Conservation (phyloP, 2,329 filamentous ascomycete species). For the Sclerotinia nivalis region DNA sequence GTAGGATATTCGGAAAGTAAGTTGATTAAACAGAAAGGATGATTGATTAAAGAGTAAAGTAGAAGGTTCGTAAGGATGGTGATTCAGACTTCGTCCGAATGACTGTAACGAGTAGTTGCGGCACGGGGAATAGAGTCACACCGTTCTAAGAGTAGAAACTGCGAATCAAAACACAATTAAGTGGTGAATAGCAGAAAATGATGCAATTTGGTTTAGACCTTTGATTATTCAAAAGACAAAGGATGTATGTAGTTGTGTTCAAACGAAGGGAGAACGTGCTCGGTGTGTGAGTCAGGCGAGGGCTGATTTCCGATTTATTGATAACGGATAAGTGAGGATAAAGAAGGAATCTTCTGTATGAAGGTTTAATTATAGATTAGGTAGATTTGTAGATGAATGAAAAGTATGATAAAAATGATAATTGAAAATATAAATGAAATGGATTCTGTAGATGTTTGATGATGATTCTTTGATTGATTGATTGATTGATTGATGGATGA, state of each 20-base stretch:
- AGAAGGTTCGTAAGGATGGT: not conserved
- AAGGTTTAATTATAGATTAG: constrained; percentile 11
- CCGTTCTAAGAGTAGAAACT: constrained; percentile 7
- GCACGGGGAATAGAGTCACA: constrained; percentile 10
- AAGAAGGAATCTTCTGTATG: not conserved
- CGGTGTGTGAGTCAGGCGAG: constrained; percentile 16
- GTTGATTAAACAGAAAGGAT: not conserved
- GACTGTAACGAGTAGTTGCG: constrained; percentile 14
- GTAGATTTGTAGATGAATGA: not conserved
- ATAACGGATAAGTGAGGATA: constrained; percentile 14
- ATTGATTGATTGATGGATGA: not conserved
- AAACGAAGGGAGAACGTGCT: constrained; percentile 5
- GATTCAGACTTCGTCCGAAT: constrained; percentile 16
- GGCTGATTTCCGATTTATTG: constrained; percentile 9
- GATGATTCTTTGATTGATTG: not conserved
- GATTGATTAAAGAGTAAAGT: not conserved
- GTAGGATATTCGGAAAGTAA: not conserved
- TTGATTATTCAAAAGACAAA: not conserved
- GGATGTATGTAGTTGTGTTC: not conserved
- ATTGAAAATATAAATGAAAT: not conserved
- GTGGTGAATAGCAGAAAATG: constrained; percentile 6
- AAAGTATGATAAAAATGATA: not conserved
- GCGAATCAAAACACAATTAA: constrained; percentile 18
- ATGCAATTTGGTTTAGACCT: not conserved
- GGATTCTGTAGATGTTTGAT: not conserved